These are phyloP conservation scores for Juncus inflexus DNA, from an alignment of 176 grass and related monocot genomes.

Conservation along the genomic window DNA sequence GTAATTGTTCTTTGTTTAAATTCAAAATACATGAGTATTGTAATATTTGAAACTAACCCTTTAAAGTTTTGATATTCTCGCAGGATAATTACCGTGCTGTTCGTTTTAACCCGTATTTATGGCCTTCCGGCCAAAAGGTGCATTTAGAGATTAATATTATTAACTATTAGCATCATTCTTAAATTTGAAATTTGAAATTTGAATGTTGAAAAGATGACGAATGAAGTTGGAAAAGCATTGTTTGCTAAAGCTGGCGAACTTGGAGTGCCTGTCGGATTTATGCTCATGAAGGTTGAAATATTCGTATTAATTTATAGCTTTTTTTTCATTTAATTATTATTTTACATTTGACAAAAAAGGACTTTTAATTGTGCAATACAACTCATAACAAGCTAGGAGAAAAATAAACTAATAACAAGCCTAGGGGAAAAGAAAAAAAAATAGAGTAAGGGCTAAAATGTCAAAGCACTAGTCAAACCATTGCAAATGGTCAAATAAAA, in stretches of 20 bases:
- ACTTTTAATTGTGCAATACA: too few species aligned
- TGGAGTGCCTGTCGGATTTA: slow-evolving; percentile 69
- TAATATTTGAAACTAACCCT: not conserved
- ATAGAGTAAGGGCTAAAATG: too few species aligned
- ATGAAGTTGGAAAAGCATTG: slow-evolving; percentile 74
- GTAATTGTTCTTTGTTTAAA: too few species aligned
- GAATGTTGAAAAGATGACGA: slow-evolving; percentile 59
- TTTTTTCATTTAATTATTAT: too few species aligned
- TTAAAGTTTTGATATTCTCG: slow-evolving; percentile 21
- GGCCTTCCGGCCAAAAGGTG: slow-evolving; percentile 91
- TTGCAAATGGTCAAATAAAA: too few species aligned
- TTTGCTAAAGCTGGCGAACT: slow-evolving; percentile 86
- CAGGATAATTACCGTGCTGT: slow-evolving; percentile 76
- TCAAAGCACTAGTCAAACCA: too few species aligned
- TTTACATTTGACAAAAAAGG: too few species aligned
- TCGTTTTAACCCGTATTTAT: slow-evolving; percentile 82
- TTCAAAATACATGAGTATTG: not conserved
- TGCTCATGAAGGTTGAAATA: slow-evolving; percentile 65
- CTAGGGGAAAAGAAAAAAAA: too few species aligned
- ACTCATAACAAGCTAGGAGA: too few species aligned
- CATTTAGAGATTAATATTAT: slow-evolving; percentile 4
- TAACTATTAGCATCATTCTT: not conserved
- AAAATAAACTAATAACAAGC: too few species aligned
- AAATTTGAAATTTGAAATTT: slow-evolving; percentile 20
- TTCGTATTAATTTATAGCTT: not conserved